These are phyloP conservation scores for Pichia gijzeniarum DNA, from an alignment of 805 yeast species.

Conservation along the genomic window DNA sequence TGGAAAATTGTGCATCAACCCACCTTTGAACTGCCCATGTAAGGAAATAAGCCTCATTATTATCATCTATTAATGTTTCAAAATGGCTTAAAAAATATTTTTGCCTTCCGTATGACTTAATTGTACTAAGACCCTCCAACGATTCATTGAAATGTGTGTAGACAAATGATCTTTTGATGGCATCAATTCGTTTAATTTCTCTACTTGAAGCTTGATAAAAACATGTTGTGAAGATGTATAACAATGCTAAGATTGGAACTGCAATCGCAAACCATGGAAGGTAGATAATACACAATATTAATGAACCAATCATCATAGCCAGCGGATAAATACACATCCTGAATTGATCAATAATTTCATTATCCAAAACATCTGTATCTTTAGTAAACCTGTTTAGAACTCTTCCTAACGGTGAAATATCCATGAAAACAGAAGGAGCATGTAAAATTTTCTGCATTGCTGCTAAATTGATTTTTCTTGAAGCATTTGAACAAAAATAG, in stretches of 20 bases:
- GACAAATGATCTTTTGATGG: constrained; percentile 62
- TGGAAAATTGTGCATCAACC: constrained; percentile 53
- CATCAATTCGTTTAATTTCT: constrained; percentile 71
- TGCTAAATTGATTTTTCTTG: constrained; percentile 49
- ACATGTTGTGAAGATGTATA: constrained; percentile 42
- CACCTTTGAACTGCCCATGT: constrained; percentile 55
- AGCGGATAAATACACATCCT: constrained; percentile 52
- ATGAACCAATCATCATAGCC: constrained; percentile 51
- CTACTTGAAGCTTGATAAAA: constrained; percentile 67
- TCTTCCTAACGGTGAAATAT: constrained; percentile 84
- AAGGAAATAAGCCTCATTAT: constrained; percentile 62
- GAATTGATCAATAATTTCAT: constrained; percentile 65
- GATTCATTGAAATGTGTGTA: constrained; percentile 68
- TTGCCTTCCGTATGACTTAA: constrained; percentile 46
- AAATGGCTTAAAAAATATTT: constrained; percentile 43
- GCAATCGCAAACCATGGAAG: constrained; percentile 74
- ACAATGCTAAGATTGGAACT: constrained; percentile 42
- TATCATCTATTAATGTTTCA: constrained; percentile 42
- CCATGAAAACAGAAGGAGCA: constrained; percentile 79
- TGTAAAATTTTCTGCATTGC: constrained; percentile 50
- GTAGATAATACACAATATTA: constrained; percentile 61
- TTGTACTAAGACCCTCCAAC: constrained; percentile 57
- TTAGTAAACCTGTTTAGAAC: constrained; percentile 81
- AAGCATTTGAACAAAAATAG: constrained; percentile 45
- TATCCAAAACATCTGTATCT: constrained; percentile 80